Base-by-base conservation (phyloP, 2,329 filamentous ascomycete genomes). In the Clarireedia hainanense region DNA sequence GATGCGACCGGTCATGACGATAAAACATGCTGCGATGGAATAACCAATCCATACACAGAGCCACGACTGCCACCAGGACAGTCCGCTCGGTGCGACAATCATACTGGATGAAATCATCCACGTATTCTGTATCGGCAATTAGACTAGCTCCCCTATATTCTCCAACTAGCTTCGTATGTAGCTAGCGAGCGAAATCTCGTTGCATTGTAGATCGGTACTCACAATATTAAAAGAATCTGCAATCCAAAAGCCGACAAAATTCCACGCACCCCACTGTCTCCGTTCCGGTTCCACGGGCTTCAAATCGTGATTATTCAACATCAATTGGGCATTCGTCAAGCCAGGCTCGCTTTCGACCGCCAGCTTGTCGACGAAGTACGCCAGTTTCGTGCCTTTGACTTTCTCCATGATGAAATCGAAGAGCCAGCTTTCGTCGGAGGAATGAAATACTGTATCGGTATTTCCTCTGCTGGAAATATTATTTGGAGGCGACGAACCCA, bases 51-150 rank as follows among this genome's bases (percentile, higher is more conserved):
- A 92, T 45, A 96, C 88, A 67, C 88, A 91, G n/a, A 90, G 73
- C 85, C 87, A 90, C 2, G 88, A 86, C 73, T 95, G 89, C 90
- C 90, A 95, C 90, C 90, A 95, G 6, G 88, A 89, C 23, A 95
- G 76, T 12, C 89, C 89, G 23, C 54, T 56, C 3, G 51, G 43
- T 26, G 43, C 48, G 48, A 86, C 80, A 36, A 95, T 89, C 81
- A 90, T 91, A 39, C 87, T 84, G 1, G 87, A 89, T 0, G 88
- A 87, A 60, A 95, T 94, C 89, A 95, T 95, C 91, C 89, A 95
- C 1, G 89, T 94, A 71, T 92, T 94, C 73, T 83, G 55, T 62
- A 47, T 15, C 15, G 36, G 7, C 66, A 66, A 57, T 62, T 39
- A 58, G 46, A 4, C 40, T 53, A 67, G 39, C 36, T 36, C 47